Evolutionary conservation across 192 early-diverging fungal species (phyloP).

Genomic region (Allomyces arbusculus): DNA sequence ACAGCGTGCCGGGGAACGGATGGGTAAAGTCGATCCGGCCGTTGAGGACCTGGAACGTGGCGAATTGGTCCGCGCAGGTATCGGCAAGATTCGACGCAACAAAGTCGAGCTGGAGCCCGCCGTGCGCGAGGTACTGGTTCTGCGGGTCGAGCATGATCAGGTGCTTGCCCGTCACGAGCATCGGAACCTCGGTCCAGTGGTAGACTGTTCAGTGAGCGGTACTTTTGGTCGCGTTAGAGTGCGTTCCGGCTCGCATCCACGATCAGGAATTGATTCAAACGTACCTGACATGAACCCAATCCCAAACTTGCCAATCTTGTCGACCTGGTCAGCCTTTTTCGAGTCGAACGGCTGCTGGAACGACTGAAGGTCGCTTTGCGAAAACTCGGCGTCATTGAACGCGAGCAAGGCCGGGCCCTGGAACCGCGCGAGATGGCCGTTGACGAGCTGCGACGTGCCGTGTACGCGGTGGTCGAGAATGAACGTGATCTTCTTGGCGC

Average conservation of each 20-base stretch:
- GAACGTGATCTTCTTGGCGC: constrained; percentile 1
- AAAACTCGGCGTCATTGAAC: constrained; percentile 9
- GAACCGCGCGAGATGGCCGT: constrained; percentile 6
- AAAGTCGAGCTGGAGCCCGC: constrained; percentile 8
- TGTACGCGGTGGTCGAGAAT: constrained; percentile 14
- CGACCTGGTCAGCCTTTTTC: constrained; percentile 5
- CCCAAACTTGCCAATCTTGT: constrained; percentile 15
- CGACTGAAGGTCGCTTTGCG: constrained; percentile 8
- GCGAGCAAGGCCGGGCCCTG: constrained; percentile 12
- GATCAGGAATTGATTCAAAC: too few species aligned
- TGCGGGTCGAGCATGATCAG: constrained; percentile 18
- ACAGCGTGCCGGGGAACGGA: constrained; percentile 13
- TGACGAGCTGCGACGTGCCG: background rate
- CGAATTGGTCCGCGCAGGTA: constrained; percentile 9
- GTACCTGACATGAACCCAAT: constrained; percentile 9
- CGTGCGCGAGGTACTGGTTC: constrained; percentile 4
- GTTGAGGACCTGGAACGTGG: constrained; percentile 6
- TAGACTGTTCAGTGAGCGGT: constrained; percentile 4
- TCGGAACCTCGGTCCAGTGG: constrained; percentile 15
- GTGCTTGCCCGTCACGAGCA: constrained; percentile 11
- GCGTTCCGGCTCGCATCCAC: too few species aligned
- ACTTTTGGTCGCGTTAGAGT: too few species aligned
- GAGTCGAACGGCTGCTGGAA: constrained; percentile 6
- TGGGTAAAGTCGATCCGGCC: constrained; percentile 8
- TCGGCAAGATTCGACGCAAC: background rate